A percentile compares a stretch with the other conserved stretches of the same genome.
Evolutionary conservation across 2,329 filamentous ascomycete genomes (phyloP).

Genomic region (Myrmaecium sp.): DNA sequence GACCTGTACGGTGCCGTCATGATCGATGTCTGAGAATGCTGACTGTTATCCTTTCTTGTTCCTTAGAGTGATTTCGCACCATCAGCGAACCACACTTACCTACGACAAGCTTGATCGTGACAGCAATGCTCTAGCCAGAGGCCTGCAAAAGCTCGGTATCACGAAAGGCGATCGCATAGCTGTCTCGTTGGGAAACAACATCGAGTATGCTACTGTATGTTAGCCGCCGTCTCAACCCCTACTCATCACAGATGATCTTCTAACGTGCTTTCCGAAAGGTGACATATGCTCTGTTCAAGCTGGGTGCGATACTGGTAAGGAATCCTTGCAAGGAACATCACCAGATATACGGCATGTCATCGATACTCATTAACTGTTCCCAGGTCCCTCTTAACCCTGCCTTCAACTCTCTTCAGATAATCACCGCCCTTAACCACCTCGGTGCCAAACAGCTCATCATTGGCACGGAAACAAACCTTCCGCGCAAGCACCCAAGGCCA

Average conservation of each 20-base stretch:
- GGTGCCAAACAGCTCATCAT: slow-evolving; percentile 59
- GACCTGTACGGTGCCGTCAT: neutral
- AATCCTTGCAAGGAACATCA: neutral
- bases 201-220: slow-evolving; percentile 61
- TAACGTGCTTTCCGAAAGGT: slow-evolving; percentile 18
- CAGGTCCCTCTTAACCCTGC: slow-evolving; percentile 78
- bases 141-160: slow-evolving; percentile 54
- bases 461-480: slow-evolving; percentile 71
- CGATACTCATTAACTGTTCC: neutral
- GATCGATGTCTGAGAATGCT: too few species aligned
- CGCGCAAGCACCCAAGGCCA: slow-evolving; percentile 43
- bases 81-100: slow-evolving; percentile 49
- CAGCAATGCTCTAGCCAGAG: slow-evolving; percentile 60
- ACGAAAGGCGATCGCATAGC: slow-evolving; percentile 71
- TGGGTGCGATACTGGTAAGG: slow-evolving; percentile 68
- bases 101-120: slow-evolving; percentile 59
- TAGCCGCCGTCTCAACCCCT: neutral
- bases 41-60: slow-evolving; percentile 1
- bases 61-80: slow-evolving; percentile 41
- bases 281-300: slow-evolving; percentile 81
- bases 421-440: slow-evolving; percentile 62
- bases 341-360: neutral
- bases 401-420: slow-evolving; percentile 67
- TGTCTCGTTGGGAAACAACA: slow-evolving; percentile 68
- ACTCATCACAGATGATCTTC: slow-evolving; percentile 1